Conservation (phyloP, 805 yeast genomes). For the Metschnikowia proteae region DNA sequence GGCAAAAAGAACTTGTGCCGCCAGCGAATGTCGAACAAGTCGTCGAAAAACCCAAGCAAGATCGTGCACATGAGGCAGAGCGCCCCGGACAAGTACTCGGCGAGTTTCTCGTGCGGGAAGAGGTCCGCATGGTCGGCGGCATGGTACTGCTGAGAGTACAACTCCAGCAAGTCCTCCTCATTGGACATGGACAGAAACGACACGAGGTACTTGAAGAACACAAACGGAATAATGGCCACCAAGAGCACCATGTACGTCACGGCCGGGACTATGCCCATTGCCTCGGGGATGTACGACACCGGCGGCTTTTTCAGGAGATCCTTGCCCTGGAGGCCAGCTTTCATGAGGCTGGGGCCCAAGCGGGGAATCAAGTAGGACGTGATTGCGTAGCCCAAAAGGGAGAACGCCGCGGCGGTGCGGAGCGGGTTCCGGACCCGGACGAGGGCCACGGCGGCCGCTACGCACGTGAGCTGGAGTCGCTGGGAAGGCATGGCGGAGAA, state of each 20-base stretch:
- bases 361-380: constrained; percentile 65
- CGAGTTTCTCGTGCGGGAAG: constrained; percentile 79
- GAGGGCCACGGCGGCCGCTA: constrained; percentile 13
- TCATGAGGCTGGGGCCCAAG: constrained; percentile 61
- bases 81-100: constrained; percentile 82
- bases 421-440: constrained; percentile 41
- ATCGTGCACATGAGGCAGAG: constrained; percentile 81
- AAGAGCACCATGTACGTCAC: constrained; percentile 74
- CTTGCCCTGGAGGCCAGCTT: constrained; percentile 78
- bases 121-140: constrained; percentile 29
- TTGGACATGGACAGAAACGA: constrained; percentile 38
- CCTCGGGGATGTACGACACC: constrained; percentile 64
- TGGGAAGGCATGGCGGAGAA: background rate
- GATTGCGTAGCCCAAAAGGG: constrained; percentile 59
- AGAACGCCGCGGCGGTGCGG: constrained; percentile 61
- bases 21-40: constrained; percentile 94
- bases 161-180: constrained; percentile 30
- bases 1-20: constrained; percentile 95
- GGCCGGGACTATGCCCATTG: constrained; percentile 89
- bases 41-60: constrained; percentile 86
- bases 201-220: constrained; percentile 71
- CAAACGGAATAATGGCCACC: constrained; percentile 82
- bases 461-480: constrained; percentile 6
- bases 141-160: constrained; percentile 34
- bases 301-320: constrained; percentile 84